Percentiles rank a stretch among this genome's conserved stretches.
Conservation (phyloP, 768 basidiomycete species). For the Lentinula sp. region DNA sequence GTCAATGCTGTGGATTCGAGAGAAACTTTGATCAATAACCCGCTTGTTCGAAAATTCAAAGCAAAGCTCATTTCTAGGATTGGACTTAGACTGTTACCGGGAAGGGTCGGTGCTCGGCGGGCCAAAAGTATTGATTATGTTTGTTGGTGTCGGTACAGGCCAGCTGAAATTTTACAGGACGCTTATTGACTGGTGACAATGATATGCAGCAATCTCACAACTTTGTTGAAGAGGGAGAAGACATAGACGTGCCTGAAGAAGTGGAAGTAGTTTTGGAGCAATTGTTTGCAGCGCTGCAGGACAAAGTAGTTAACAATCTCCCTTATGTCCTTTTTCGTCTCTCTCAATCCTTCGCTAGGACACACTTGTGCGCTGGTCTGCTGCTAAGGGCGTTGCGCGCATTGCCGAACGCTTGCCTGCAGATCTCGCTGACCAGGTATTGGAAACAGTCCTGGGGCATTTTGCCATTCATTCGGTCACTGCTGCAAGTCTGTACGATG, state of each 20-base stretch:
- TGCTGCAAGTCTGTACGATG: slow-evolving; percentile 59
- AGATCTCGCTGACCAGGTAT: slow-evolving; percentile 73
- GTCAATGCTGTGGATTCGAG: slow-evolving; percentile 34
- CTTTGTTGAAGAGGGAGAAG: slow-evolving; percentile 21
- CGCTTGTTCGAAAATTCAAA: slow-evolving; percentile 61
- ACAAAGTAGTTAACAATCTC: slow-evolving; percentile 53
- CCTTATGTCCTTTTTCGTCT: background rate
- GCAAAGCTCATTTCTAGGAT: slow-evolving; percentile 65
- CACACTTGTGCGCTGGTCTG: slow-evolving; percentile 90
- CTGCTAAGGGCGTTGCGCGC: slow-evolving; percentile 87
- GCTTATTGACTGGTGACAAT: slow-evolving; percentile 21
- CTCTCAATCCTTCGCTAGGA: slow-evolving; percentile 45
- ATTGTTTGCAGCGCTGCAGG: slow-evolving; percentile 68
- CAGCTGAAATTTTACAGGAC: slow-evolving; percentile 17
- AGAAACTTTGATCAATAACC: slow-evolving; percentile 42
- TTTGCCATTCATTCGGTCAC: slow-evolving; percentile 71
- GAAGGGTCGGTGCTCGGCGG: slow-evolving; percentile 25
- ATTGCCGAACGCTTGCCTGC: slow-evolving; percentile 74
- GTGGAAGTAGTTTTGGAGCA: slow-evolving; percentile 71
- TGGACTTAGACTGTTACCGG: slow-evolving; percentile 57
- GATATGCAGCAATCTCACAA: slow-evolving; percentile 4
- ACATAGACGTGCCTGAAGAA: slow-evolving; percentile 69
- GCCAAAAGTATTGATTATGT: slow-evolving; percentile 31
- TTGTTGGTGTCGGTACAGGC: slow-evolving; percentile 2
- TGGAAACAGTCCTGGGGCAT: slow-evolving; percentile 70